Evolutionary conservation across 257 asterid genomes (phyloP).

Genomic region (Solanum lycopersicoides): DNA sequence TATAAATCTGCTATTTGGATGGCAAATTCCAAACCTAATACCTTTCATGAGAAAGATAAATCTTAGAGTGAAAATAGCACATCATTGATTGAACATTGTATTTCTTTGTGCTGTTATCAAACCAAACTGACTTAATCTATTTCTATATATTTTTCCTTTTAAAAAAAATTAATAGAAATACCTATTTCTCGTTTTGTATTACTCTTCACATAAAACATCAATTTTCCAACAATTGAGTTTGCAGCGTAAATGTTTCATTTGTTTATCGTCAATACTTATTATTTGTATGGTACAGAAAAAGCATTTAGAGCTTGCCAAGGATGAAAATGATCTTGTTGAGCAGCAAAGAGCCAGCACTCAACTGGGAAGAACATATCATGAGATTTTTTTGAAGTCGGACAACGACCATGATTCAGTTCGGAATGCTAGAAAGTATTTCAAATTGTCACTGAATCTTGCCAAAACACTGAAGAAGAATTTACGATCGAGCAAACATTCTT

Average conservation of each 20-base stretch:
- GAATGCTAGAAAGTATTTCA: constrained; percentile 72
- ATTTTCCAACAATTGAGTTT: neutral
- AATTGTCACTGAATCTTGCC: constrained; percentile 61
- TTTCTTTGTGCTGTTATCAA: neutral
- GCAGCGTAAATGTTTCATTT: neutral
- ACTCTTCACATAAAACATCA: neutral
- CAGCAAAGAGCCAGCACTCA: constrained; percentile 96
- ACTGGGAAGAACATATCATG: constrained; percentile 95
- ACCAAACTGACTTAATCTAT: neutral
- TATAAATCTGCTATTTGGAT: neutral
- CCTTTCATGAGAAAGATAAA: neutral
- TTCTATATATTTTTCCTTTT: neutral
- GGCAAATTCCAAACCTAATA: neutral
- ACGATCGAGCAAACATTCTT: constrained; percentile 21
- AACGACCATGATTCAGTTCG: constrained; percentile 64
- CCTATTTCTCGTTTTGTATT: neutral
- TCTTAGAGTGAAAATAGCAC: neutral
- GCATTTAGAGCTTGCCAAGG: constrained; percentile 76
- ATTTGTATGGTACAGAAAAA: constrained; percentile 44
- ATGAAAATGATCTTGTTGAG: constrained; percentile 58
- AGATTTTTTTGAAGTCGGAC: constrained; percentile 63
- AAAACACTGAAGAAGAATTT: constrained; percentile 39
- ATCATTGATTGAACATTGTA: neutral
- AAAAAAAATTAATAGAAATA: no score
- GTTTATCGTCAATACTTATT: neutral